These are phyloP conservation scores for Populus hybrid DNA, from an alignment of 441 rosid species.

Conservation along the genomic window DNA sequence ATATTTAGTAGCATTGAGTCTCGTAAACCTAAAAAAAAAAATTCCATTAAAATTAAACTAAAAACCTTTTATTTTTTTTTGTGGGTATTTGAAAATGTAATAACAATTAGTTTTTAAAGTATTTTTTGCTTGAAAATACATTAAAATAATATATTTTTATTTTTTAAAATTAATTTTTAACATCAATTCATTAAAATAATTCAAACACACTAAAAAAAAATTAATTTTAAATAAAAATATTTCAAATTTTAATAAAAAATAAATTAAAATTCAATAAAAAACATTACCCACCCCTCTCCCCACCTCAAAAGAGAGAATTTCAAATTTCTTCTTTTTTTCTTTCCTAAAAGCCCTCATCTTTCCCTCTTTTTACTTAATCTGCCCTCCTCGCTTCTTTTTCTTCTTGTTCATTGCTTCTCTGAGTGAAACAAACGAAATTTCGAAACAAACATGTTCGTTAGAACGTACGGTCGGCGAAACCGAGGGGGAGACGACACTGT, in stretches of 20 bases:
- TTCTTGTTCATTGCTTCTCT: not conserved
- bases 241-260: not conserved
- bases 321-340: not conserved
- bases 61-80: not conserved
- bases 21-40: no score
- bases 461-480: constrained; percentile 93
- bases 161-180: no score
- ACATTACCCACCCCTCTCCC: not conserved
- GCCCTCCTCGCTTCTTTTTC: not conserved
- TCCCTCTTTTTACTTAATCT: not conserved
- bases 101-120: no score
- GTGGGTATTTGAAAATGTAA: no score
- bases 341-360: constrained; percentile 39
- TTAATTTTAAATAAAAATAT: not conserved
- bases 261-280: not conserved
- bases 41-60: no score
- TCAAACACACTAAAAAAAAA: no score
- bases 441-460: constrained; percentile 57
- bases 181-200: no score
- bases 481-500: constrained; percentile 46
- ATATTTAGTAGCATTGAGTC: no score
- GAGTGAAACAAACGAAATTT: not conserved
- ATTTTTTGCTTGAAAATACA: no score
- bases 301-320: not conserved
- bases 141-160: no score